These are phyloP conservation scores for Jacaranda copaia DNA, from an alignment of 257 asterid species.

Conservation along the genomic window DNA sequence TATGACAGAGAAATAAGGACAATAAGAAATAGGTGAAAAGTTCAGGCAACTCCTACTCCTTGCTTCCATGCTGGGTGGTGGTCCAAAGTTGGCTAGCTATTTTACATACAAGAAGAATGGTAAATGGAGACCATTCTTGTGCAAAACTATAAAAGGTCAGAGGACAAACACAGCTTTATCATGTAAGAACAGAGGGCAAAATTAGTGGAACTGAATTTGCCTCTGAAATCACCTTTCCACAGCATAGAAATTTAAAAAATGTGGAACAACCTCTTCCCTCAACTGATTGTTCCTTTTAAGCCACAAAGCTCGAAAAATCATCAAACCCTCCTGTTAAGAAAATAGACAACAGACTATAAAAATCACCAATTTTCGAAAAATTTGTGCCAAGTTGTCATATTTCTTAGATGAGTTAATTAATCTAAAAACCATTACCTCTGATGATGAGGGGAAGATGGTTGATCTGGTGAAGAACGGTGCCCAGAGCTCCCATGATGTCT, in stretches of 20 bases:
- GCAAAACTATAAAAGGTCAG: slow-evolving; percentile 1
- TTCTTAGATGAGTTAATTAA: slow-evolving; percentile 7
- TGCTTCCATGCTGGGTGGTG: slow-evolving; percentile 40
- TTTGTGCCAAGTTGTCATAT: neutral
- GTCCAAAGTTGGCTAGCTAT: slow-evolving; percentile 47
- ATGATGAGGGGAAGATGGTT: slow-evolving; percentile 83
- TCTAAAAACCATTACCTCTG: slow-evolving; percentile 57
- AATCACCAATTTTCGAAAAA: slow-evolving; percentile 21
- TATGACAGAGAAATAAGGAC: slow-evolving; percentile 14
- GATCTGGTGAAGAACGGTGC: slow-evolving; percentile 78
- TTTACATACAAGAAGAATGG: slow-evolving; percentile 49
- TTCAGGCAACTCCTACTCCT: slow-evolving; percentile 40
- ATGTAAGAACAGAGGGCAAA: slow-evolving; percentile 11
- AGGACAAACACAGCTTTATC: slow-evolving; percentile 32
- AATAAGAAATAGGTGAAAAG: slow-evolving; percentile 14
- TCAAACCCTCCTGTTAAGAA: slow-evolving; percentile 66
- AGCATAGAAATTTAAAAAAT: slow-evolving; percentile 9
- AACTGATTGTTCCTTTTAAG: slow-evolving; percentile 27
- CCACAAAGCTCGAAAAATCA: slow-evolving; percentile 39
- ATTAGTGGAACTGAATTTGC: slow-evolving; percentile 23
- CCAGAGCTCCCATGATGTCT: slow-evolving; percentile 61
- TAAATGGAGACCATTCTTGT: slow-evolving; percentile 21
- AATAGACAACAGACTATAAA: slow-evolving; percentile 28
- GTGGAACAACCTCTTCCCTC: slow-evolving; percentile 31
- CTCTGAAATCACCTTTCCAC: neutral